phyloP scores from a whole-genome alignment of 2,329 filamentous ascomycete genomes.

The Aureobasidium vineae region DNA sequence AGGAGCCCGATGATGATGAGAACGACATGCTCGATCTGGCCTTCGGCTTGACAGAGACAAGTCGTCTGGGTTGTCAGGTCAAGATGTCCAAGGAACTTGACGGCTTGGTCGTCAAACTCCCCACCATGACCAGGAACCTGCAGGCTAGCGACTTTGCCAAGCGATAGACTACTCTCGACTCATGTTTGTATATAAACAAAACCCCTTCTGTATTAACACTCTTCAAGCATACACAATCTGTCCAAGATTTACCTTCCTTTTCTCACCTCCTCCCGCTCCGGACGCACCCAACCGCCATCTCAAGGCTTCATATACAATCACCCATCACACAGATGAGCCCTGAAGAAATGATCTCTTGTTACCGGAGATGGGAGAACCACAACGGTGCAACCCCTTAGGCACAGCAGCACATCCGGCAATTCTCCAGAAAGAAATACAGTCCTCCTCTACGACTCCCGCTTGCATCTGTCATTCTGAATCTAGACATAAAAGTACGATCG shows the following conservation, averaged over 20 bases:
- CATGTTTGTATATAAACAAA: constrained; percentile 7
- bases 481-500: too few species aligned
- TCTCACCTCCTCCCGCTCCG: too few species aligned
- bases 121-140: constrained; percentile 91
- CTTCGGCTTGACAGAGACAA: constrained; percentile 85
- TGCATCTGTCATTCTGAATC: too few species aligned
- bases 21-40: constrained; percentile 91
- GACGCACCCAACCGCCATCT: too few species aligned
- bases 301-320: too few species aligned
- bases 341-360: too few species aligned
- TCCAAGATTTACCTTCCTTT: background rate
- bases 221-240: background rate
- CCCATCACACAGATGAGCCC: too few species aligned
- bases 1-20: constrained; percentile 51
- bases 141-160: constrained; percentile 84
- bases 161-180: constrained; percentile 31
- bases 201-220: constrained; percentile 10
- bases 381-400: too few species aligned
- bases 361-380: too few species aligned
- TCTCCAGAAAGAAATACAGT: too few species aligned
- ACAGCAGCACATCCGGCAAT: too few species aligned
- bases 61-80: constrained; percentile 82
- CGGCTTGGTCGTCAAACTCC: constrained; percentile 79
- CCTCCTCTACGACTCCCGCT: too few species aligned
- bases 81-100: constrained; percentile 88